A percentile compares a stretch with the other conserved stretches of the same genome.
These are phyloP conservation scores for Leccinum laetum DNA, from an alignment of 1,284 basidiomycete genomes.

Conservation along the genomic window DNA sequence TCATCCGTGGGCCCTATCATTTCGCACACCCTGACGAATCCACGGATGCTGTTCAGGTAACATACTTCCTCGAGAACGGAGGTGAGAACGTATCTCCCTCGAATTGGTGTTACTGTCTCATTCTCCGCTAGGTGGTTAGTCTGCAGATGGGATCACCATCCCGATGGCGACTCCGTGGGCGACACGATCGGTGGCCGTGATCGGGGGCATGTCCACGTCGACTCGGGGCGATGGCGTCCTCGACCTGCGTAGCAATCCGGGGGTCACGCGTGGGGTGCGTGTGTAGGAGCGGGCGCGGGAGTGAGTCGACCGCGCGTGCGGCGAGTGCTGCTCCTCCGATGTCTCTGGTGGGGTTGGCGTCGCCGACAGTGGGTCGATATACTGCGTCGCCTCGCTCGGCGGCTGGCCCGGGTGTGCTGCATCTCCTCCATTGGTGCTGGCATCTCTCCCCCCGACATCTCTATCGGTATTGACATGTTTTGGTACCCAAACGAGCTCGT, in stretches of 20 bases:
- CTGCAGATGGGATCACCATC: slow-evolving; percentile 55
- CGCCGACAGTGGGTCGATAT: slow-evolving; percentile 3
- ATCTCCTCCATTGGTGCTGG: background rate
- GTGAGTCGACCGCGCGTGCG: slow-evolving; percentile 12
- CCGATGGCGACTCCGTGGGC: slow-evolving; percentile 29
- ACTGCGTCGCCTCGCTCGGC: slow-evolving; percentile 13
- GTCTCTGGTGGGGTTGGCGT: slow-evolving; percentile 7
- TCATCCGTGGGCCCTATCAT: slow-evolving; percentile 55
- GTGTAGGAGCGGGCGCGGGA: background rate
- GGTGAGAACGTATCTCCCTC: background rate
- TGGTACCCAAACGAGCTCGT: slow-evolving; percentile 2
- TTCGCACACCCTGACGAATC: slow-evolving; percentile 48
- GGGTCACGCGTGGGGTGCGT: background rate
- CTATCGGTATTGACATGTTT: background rate
- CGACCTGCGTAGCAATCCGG: slow-evolving; percentile 12
- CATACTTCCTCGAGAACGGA: slow-evolving; percentile 45
- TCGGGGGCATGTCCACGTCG: slow-evolving; percentile 1
- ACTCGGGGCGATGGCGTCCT: slow-evolving; percentile 2
- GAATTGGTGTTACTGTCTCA: background rate
- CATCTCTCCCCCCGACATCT: no score
- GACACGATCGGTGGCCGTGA: slow-evolving; percentile 21
- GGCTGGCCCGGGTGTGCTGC: background rate
- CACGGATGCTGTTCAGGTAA: slow-evolving; percentile 47
- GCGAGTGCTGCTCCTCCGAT: slow-evolving; percentile 19
- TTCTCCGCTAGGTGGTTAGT: background rate